phyloP scores from a whole-genome alignment of 2,329 filamentous ascomycete species.

The Fusarium burgessii region DNA sequence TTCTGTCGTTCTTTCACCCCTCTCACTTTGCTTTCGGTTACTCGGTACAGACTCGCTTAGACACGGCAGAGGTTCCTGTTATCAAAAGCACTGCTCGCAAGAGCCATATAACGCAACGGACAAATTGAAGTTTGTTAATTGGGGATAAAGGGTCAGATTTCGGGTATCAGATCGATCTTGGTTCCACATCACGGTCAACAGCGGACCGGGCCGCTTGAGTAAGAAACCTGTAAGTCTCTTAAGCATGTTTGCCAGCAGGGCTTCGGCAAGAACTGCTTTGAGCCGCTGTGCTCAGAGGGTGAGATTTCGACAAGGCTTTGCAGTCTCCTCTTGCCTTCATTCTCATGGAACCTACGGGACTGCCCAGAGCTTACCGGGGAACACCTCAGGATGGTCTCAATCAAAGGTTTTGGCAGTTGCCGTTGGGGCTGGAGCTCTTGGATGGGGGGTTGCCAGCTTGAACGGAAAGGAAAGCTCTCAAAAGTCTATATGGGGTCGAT shows the following conservation, averaged over 20 bases:
- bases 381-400: slow-evolving; percentile 45
- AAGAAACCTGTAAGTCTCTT: not conserved
- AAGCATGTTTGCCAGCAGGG: slow-evolving; percentile 32
- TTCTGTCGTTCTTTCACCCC: slow-evolving; percentile 3
- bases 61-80: slow-evolving; percentile 15
- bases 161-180: slow-evolving; percentile 16
- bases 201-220: not conserved
- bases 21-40: slow-evolving; percentile 13
- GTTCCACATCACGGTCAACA: slow-evolving; percentile 24
- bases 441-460: slow-evolving; percentile 56
- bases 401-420: slow-evolving; percentile 54
- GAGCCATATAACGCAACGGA: not conserved
- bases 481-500: slow-evolving; percentile 28
- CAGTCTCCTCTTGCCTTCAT: slow-evolving; percentile 16
- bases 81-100: slow-evolving; percentile 3
- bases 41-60: slow-evolving; percentile 33
- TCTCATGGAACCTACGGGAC: slow-evolving; percentile 14
- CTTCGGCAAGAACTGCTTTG: slow-evolving; percentile 33
- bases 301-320: slow-evolving; percentile 28
- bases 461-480: slow-evolving; percentile 21
- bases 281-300: slow-evolving; percentile 28
- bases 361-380: slow-evolving; percentile 7
- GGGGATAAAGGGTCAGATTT: slow-evolving; percentile 10
- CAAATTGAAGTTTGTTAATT: not conserved
- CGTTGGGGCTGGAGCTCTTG: slow-evolving; percentile 54